phyloP scores from a whole-genome alignment of 495 filamentous ascomycete genomes.

The Chaetomium fimeti region DNA sequence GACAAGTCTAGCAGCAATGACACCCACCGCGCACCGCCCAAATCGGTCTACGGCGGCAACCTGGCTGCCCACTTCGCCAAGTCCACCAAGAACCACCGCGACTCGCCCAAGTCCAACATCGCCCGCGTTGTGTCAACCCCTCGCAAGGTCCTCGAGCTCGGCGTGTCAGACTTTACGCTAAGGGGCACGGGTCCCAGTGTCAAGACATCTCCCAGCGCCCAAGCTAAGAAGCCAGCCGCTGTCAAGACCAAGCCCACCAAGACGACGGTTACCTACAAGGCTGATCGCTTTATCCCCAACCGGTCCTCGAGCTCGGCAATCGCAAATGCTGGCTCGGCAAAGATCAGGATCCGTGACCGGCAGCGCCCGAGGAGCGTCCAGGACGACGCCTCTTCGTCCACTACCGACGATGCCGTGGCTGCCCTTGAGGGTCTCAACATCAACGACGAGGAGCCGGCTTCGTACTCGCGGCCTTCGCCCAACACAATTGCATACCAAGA shows the following conservation, averaged over 20 bases:
- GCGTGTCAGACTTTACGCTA: conserved; percentile 87
- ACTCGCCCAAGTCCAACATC: conserved; percentile 94
- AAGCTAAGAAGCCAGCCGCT: conserved; percentile 56
- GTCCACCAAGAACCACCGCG: conserved; percentile 59
- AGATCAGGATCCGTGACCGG: conserved; percentile 65
- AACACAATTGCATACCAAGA: conserved; percentile 90
- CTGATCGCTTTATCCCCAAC: conserved; percentile 97
- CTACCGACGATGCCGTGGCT: conserved; percentile 73
- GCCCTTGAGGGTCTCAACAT: conserved; percentile 77
- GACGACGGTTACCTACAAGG: conserved; percentile 78
- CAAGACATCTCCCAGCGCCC: conserved; percentile 73
- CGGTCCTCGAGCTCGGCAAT: conserved; percentile 85
- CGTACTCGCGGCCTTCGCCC: conserved; percentile 76
- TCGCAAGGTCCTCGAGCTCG: conserved; percentile 80
- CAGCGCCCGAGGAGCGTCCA: conserved; percentile 67
- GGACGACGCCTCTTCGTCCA: conserved; percentile 59
- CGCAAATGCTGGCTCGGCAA: conserved; percentile 73
- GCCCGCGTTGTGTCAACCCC: conserved; percentile 64
- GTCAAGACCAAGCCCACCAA: conserved; percentile 67
- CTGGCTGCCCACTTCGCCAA: conserved; percentile 72
- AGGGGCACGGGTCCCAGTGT: conserved; percentile 69
- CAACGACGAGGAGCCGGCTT: conserved; percentile 48
- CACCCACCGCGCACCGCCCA: conserved; percentile 50
- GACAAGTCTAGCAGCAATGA: conserved; percentile 58
- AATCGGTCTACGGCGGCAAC: conserved; percentile 70